A percentile compares a stretch with the other conserved stretches of the same genome.
phyloP scores from a whole-genome alignment of 805 yeast species.

The Schwanniomyces vanrijiae region DNA sequence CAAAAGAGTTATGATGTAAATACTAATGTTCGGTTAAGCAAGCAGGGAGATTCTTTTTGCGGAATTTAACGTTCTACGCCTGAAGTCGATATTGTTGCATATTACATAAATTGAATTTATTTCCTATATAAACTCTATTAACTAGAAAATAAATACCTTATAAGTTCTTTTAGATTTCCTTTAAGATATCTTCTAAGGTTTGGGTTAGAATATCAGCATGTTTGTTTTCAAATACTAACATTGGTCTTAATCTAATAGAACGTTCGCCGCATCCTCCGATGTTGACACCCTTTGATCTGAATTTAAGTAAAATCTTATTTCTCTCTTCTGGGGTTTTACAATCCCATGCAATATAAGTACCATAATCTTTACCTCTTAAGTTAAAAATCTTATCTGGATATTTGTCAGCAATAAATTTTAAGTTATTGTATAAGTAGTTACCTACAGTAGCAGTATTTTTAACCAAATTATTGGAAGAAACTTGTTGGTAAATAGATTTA shows the following conservation, averaged over 20 bases:
- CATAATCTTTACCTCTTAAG: constrained; percentile 63
- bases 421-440: constrained; percentile 47
- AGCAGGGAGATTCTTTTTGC: neutral
- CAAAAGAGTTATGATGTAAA: neutral
- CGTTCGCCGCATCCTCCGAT: constrained; percentile 67
- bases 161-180: constrained; percentile 2
- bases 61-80: neutral
- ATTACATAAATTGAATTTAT: neutral
- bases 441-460: constrained; percentile 53
- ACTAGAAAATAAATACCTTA: neutral
- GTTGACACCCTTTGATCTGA: constrained; percentile 57
- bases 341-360: constrained; percentile 69
- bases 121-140: neutral
- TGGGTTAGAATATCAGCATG: constrained; percentile 59
- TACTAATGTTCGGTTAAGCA: neutral
- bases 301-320: constrained; percentile 43
- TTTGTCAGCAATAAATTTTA: constrained; percentile 37
- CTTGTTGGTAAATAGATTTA: constrained; percentile 56
- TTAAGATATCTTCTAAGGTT: constrained; percentile 32
- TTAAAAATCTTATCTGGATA: constrained; percentile 44
- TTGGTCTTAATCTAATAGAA: constrained; percentile 64
- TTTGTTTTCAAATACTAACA: constrained; percentile 58
- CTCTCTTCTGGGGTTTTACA: constrained; percentile 43
- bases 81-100: neutral
- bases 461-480: constrained; percentile 49